Base-by-base conservation (phyloP, 768 basidiomycete species). In the Leucosporidium creatinivorum region DNA sequence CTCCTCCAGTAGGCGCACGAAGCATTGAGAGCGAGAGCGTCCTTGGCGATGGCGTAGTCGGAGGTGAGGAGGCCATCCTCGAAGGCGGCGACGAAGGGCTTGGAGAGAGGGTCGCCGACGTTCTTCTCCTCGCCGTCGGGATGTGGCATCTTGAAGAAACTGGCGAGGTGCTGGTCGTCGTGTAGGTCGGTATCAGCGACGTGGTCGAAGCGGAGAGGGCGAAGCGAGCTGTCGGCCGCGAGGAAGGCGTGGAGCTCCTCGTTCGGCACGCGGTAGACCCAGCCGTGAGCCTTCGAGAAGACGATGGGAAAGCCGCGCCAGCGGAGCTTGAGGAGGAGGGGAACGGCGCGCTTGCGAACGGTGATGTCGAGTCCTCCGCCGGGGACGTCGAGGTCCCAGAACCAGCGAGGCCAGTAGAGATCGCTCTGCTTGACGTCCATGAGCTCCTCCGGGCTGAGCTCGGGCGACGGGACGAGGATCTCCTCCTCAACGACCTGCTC, bases 1-100 rank as follows among this genome's bases (percentile, higher is more conserved):
- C 89, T 90, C 77, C 96, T 91, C 96, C 94, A 99, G 78, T 99
- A 99, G 75, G 89, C 90, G 80, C 94, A 97, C 72, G 91, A 86
- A 0, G 90, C 88, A 74, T 91, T 96, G 84, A 98, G 85, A 64
- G 92, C 87, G 61, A 97, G 80, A 2, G 93, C 93, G 66, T 88
- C 87, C 73, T 83, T 84, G 4, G 93, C 91, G 70, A 87, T 88
- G 4, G 77, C 74, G 3, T 86, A 87, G 1, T 89, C 89, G 73
- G 91, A 92, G 63, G 85, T 86, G 69, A 97, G 79, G 10, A 87
- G 89, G 19, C 92, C 91, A 69, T 93, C 89, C 77, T 90, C 87
- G 39, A 90, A 88, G 71, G 85, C 89, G 76, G 89, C 88, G 78
- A 96, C 83, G 77, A 97, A 98, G 7, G 85, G 85, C 79, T 97